phyloP scores from a whole-genome alignment of 768 basidiomycete species.

The Xerocomellus chrysenteron region DNA sequence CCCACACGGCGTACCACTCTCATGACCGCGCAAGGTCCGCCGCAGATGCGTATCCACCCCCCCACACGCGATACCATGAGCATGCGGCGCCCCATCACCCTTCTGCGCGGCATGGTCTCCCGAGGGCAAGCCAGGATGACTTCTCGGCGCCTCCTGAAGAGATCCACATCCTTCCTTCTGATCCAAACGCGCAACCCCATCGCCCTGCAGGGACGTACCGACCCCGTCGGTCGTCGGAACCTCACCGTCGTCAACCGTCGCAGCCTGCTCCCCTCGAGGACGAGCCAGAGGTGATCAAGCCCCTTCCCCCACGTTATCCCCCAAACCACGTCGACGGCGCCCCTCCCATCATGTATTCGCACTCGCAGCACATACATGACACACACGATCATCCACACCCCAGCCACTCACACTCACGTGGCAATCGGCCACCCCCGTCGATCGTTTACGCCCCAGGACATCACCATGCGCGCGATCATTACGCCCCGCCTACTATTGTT shows the following conservation, averaged over 20 bases:
- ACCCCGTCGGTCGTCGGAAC: constrained; percentile 31
- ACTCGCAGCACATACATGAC: constrained; percentile 41
- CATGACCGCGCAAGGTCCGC: constrained; percentile 41
- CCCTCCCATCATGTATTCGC: constrained; percentile 36
- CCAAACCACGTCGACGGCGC: constrained; percentile 22
- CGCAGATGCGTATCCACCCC: constrained; percentile 28
- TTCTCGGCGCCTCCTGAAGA: constrained; percentile 49
- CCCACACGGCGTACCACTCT: constrained; percentile 32
- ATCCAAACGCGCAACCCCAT: constrained; percentile 37
- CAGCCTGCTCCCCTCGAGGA: constrained; percentile 19
- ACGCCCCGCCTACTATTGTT: constrained; percentile 59
- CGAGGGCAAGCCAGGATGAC: constrained; percentile 18
- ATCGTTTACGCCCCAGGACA: constrained; percentile 57
- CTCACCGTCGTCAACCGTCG: constrained; percentile 24
- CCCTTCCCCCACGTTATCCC: constrained; percentile 33
- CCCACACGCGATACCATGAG: constrained; percentile 32
- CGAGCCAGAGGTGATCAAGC: constrained; percentile 34
- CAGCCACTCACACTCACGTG: constrained; percentile 38
- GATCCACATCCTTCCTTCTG: constrained; percentile 61
- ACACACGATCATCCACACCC: constrained; percentile 32
- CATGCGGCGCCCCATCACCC: constrained; percentile 10
- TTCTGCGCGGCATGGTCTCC: constrained; percentile 19
- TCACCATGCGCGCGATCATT: constrained; percentile 47
- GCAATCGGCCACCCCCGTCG: constrained; percentile 47
- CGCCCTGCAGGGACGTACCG: constrained; percentile 28